Percentiles rank a stretch among this genome's conserved stretches.
Evolutionary conservation across 495 filamentous ascomycete genomes (phyloP).

Genomic region (Aspergillus hancockii): DNA sequence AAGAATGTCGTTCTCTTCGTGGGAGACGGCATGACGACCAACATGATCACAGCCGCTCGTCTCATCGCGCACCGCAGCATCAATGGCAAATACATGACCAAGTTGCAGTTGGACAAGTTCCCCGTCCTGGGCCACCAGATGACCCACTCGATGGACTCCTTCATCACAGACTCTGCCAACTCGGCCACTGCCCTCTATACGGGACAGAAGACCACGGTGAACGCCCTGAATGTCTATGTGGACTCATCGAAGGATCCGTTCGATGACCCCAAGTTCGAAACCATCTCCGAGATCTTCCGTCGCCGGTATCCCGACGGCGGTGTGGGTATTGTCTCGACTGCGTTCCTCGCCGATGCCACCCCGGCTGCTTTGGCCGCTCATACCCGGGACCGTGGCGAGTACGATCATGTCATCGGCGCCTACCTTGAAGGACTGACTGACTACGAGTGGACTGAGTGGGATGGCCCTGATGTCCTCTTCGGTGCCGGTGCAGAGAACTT

Average conservation of each 20-base stretch:
- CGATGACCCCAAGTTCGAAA: slow-evolving; percentile 78
- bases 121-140: slow-evolving; percentile 71
- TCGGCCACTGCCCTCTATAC: slow-evolving; percentile 72
- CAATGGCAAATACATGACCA: slow-evolving; percentile 72
- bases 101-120: slow-evolving; percentile 69
- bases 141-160: slow-evolving; percentile 71
- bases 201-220: slow-evolving; percentile 73
- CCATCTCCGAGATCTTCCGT: slow-evolving; percentile 69
- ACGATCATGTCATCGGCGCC: slow-evolving; percentile 63
- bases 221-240: slow-evolving; percentile 71
- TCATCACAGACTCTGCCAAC: slow-evolving; percentile 78
- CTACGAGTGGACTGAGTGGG: slow-evolving; percentile 68
- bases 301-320: slow-evolving; percentile 55
- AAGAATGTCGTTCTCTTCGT: slow-evolving; percentile 81
- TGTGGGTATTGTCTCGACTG: slow-evolving; percentile 64
- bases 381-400: slow-evolving; percentile 60
- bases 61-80: slow-evolving; percentile 71
- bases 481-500: slow-evolving; percentile 76
- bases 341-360: slow-evolving; percentile 72
- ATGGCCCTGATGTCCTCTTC: slow-evolving; percentile 71
- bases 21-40: slow-evolving; percentile 79
- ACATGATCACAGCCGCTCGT: slow-evolving; percentile 74
- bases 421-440: slow-evolving; percentile 55
- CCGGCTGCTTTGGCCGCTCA: slow-evolving; percentile 68
- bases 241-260: slow-evolving; percentile 64